Conservation (phyloP, 2,329 filamentous ascomycete species). For the Hypoxylon sp. region DNA sequence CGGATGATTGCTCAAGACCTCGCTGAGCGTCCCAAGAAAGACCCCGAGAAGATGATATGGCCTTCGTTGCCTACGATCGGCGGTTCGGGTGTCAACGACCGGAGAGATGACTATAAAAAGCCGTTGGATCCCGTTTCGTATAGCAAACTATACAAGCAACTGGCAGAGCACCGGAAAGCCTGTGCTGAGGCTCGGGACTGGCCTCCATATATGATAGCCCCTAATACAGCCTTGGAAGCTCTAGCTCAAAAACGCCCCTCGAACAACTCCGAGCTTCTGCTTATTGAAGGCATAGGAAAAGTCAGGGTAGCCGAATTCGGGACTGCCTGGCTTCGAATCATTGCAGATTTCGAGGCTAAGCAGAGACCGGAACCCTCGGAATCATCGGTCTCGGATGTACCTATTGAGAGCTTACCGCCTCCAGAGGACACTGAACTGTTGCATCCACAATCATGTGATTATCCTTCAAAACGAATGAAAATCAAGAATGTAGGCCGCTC, state of each 20-base stretch:
- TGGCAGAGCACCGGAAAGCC: constrained; percentile 14
- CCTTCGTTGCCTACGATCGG: neutral
- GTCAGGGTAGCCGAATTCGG: constrained; percentile 5
- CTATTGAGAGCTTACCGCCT: neutral
- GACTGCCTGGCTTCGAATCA: constrained; percentile 23
- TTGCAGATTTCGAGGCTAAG: constrained; percentile 24
- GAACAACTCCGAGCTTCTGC: constrained; percentile 18
- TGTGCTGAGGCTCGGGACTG: neutral
- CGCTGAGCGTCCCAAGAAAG: neutral
- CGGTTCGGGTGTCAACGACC: neutral
- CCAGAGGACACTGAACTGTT: neutral
- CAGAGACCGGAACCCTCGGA: neutral
- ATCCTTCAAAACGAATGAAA: neutral
- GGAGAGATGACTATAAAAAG: neutral
- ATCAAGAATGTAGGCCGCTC: constrained; percentile 14
- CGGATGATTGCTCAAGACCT: constrained; percentile 14
- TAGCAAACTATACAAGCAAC: constrained; percentile 15
- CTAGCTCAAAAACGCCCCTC: constrained; percentile 16
- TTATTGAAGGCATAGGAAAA: neutral
- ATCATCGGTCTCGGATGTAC: neutral
- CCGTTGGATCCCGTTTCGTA: neutral
- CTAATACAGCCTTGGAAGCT: constrained; percentile 17
- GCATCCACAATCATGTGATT: neutral
- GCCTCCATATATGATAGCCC: neutral
- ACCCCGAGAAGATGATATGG: neutral